Base-by-base conservation (phyloP, 2,329 filamentous ascomycete species). In the Mycogone perniciosa region DNA sequence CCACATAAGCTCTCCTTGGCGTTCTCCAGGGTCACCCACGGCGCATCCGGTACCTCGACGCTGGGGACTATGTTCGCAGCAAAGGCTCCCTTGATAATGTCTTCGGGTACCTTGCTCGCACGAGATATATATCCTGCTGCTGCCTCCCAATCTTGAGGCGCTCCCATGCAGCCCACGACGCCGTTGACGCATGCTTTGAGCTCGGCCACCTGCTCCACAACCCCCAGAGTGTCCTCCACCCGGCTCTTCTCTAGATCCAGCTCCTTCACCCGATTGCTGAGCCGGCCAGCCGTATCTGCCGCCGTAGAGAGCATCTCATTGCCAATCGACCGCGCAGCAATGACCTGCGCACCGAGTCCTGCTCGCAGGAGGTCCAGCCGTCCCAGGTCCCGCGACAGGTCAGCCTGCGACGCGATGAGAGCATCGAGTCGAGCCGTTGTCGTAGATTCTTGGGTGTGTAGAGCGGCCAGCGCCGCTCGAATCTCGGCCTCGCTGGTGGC, bases 111-210 rank as follows among this genome's bases (percentile, higher is more conserved):
- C 58, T 86, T 84, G 54, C 84, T 84, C 6, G 93, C 91, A 41
- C 92, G 82, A 56, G 87, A 82, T 52, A 99, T 79, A 67, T 97
- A 97, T 43, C 81, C 87, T 2, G 93, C 93, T 4, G 93, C 93
- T 3, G 89, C 93, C 69, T 99, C 93, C 93, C 93, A 99, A 72
- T 99, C 93, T 69, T 99, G 93, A 39, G 93, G 89, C 4, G 91
- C 92, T 33, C 92, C 93, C 93, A 99, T 99, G 53, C 88, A 95
- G 13, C 91, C 93, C 29, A 92, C 85, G 8, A 97, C 91, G 40
- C 93, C 93, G 54, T 96, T 82, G 34, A 97, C 89, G 66, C 93
- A 99, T 7, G 93, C 88, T 71, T 97, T 97, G 57, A 99, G 84
- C 75, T 99, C 93, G 5, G 89, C 88, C 10, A 99, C 92, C 71